Percentiles rank a stretch among this genome's conserved stretches.
Evolutionary conservation across 2,329 filamentous ascomycete species (phyloP).

Genomic region (Acrocalymma vagum): DNA sequence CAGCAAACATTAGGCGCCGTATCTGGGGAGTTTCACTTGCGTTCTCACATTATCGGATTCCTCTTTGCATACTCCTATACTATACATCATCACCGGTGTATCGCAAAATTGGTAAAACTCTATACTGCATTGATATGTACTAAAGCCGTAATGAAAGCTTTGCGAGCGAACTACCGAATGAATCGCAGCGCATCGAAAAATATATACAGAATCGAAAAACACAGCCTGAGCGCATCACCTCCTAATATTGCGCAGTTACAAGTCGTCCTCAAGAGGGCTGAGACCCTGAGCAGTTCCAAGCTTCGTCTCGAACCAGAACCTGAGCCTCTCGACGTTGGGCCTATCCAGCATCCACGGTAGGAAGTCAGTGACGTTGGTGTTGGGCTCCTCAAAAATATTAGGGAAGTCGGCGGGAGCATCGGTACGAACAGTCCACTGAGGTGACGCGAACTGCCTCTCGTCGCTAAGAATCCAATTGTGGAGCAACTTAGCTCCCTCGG

Average conservation of each 20-base stretch:
- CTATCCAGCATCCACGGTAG: constrained; percentile 54
- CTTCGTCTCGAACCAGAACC: constrained; percentile 53
- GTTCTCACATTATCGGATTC: no score
- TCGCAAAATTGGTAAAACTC: no score
- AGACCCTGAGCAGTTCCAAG: constrained; percentile 55
- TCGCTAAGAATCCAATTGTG: constrained; percentile 56
- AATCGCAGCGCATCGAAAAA: no score
- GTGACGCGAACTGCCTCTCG: constrained; percentile 47
- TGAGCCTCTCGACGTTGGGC: constrained; percentile 50
- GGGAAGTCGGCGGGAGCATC: constrained; percentile 44
- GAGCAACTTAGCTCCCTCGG: constrained; percentile 61
- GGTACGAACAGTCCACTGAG: constrained; percentile 47
- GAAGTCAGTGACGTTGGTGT: constrained; percentile 52
- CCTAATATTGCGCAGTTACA: constrained; percentile 15
- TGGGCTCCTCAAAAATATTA: constrained; percentile 36
- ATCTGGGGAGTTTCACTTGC: no score
- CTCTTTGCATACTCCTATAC: no score
- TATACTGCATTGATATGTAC: no score
- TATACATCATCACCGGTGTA: no score
- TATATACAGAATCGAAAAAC: no score
- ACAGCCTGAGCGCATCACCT: no score
- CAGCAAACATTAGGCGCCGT: no score
- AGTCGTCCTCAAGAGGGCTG: constrained; percentile 47
- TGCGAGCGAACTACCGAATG: no score
- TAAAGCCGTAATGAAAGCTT: no score